These are phyloP conservation scores for Lodderomyces metapsilosis DNA, from an alignment of 1,139 yeast species.

Conservation along the genomic window DNA sequence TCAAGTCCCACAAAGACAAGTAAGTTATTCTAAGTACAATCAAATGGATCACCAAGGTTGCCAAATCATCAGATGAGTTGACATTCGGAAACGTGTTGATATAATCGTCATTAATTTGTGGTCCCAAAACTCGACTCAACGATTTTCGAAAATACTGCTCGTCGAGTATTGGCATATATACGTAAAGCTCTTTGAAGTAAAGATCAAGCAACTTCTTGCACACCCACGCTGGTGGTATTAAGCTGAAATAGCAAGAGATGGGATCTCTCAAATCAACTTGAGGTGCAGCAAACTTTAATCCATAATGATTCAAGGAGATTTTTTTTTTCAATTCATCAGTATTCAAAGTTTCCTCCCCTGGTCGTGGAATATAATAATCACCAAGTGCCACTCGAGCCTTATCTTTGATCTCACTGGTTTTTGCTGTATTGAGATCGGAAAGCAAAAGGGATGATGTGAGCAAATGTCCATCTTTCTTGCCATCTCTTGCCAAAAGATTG, in stretches of 20 bases:
- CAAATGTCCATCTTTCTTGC: not conserved
- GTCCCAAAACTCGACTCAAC: conserved; percentile 18
- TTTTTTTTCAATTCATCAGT: conserved; percentile 5
- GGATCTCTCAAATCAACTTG: conserved; percentile 10
- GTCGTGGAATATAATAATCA: conserved; percentile 9
- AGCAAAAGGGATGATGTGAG: conserved; percentile 9
- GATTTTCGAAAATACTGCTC: conserved; percentile 26
- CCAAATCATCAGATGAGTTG: conserved; percentile 26
- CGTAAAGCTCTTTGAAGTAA: conserved; percentile 43
- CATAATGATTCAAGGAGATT: conserved; percentile 6
- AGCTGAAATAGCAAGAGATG: conserved; percentile 10
- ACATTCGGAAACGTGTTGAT: conserved; percentile 19
- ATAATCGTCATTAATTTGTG: conserved; percentile 16
- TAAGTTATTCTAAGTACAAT: conserved; percentile 27
- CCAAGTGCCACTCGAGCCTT: conserved; percentile 9
- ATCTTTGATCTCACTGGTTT: conserved; percentile 3
- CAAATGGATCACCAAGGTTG: conserved; percentile 25
- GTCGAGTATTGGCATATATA: conserved; percentile 48
- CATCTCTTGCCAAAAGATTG: conserved; percentile 8
- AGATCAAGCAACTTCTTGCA: conserved; percentile 12
- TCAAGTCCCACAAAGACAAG: conserved; percentile 20
- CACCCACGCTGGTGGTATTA: conserved; percentile 14
- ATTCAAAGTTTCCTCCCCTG: conserved; percentile 7
- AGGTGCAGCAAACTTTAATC: conserved; percentile 5
- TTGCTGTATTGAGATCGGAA: conserved; percentile 4